A percentile compares a stretch with the other conserved stretches of the same genome.
Conservation (phyloP, 2,329 filamentous ascomycete species). For the Rutstroemia sp. region DNA sequence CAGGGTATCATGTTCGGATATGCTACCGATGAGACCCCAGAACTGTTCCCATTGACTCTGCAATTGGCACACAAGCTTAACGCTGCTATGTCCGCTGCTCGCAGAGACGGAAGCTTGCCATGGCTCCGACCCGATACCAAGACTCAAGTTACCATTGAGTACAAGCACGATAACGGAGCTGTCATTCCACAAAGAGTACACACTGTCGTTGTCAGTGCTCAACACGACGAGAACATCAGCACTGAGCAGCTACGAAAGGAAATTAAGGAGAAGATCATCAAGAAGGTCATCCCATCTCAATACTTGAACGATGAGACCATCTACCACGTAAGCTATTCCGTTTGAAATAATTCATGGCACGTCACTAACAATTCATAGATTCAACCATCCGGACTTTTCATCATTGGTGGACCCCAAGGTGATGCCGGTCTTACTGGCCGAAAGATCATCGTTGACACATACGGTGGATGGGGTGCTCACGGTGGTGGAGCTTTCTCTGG, state of each 20-base stretch:
- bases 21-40: constrained; percentile 97
- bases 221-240: constrained; percentile 82
- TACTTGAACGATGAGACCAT: constrained; percentile 89
- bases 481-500: constrained; percentile 99
- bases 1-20: constrained; percentile 99
- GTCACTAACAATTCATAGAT: constrained; percentile 42
- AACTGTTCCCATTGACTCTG: constrained; percentile 90
- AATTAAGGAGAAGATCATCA: constrained; percentile 95
- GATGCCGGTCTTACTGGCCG: constrained; percentile 97
- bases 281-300: constrained; percentile 85
- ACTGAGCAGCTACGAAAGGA: constrained; percentile 91
- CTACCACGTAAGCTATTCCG: constrained; percentile 69
- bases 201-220: constrained; percentile 93
- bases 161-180: constrained; percentile 91
- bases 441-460: constrained; percentile 98
- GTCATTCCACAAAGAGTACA: constrained; percentile 89
- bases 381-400: constrained; percentile 96
- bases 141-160: constrained; percentile 99
- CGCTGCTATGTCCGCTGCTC: constrained; percentile 83
- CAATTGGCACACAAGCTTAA: constrained; percentile 96
- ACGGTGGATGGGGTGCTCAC: constrained; percentile 99
- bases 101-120: constrained; percentile 77
- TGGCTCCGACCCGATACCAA: constrained; percentile 99
- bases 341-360: background rate
- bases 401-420: constrained; percentile 98